Evolutionary conservation across 768 basidiomycete genomes (phyloP).

Genomic region (Sutorius australiensis): DNA sequence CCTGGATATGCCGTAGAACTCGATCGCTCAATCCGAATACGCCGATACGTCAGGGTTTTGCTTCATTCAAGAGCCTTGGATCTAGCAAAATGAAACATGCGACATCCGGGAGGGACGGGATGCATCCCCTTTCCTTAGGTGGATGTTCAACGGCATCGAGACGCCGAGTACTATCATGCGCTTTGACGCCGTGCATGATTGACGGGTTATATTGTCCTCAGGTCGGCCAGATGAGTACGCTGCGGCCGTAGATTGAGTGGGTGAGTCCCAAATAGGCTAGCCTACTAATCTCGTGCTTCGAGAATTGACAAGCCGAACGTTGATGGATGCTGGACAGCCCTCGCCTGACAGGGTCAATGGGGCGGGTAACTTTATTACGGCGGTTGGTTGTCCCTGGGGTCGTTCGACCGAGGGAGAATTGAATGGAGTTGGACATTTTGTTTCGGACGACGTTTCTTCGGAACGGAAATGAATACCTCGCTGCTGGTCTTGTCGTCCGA

Average conservation of each 20-base stretch:
- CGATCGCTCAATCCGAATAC: neutral
- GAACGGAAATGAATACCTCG: constrained; percentile 12
- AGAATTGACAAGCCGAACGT: neutral
- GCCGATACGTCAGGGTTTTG: neutral
- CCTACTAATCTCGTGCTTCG: neutral
- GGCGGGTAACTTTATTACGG: neutral
- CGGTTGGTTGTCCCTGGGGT: neutral
- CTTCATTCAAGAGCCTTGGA: neutral
- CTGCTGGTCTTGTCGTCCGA: neutral
- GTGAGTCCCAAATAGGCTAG: neutral
- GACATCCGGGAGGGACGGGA: neutral
- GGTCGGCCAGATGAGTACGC: neutral
- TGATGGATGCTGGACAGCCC: neutral
- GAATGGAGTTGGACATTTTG: neutral
- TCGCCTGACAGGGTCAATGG: neutral
- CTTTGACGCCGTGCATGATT: neutral
- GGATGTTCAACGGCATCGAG: neutral
- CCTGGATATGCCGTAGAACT: neutral
- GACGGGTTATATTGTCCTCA: neutral
- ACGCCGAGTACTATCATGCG: neutral
- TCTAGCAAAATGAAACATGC: neutral
- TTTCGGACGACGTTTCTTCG: neutral
- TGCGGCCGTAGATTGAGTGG: constrained; percentile 1
- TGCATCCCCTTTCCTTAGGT: neutral
- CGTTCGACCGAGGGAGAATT: neutral